Evolutionary conservation across 441 rosid genomes (phyloP).

Genomic region (Brassica hybrid): DNA sequence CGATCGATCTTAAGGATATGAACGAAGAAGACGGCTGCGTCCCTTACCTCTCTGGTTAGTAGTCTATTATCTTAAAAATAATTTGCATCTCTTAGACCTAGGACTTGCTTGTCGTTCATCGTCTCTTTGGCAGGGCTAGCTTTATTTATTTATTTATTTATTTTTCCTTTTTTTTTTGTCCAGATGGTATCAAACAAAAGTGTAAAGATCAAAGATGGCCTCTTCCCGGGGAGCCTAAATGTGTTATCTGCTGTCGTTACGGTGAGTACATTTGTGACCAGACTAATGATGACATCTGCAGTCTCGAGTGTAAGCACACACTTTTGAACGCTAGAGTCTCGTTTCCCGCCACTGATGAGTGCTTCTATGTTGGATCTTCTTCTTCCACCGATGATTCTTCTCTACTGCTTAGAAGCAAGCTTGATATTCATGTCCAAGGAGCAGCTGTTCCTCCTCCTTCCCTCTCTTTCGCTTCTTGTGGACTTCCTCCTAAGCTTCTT

Average conservation of each 20-base stretch:
- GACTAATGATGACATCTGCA: conserved; percentile 87
- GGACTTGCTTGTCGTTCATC: not conserved
- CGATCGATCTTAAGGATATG: not conserved
- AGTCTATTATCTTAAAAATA: not conserved
- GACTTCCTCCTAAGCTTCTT: conserved; percentile 65
- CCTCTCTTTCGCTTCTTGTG: conserved; percentile 67
- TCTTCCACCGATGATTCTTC: conserved; percentile 40
- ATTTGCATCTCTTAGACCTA: not conserved
- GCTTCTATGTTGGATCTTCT: conserved; percentile 64
- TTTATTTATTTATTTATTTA: not conserved
- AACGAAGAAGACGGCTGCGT: conserved; percentile 23
- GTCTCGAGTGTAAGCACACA: conserved; percentile 79
- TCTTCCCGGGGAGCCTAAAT: conserved; percentile 69
- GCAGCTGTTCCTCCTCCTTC: conserved; percentile 51
- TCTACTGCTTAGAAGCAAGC: conserved; percentile 63
- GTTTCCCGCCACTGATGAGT: conserved; percentile 72
- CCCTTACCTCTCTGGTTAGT: conserved; percentile 33
- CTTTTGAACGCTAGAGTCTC: conserved; percentile 40
- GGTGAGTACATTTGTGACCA: conserved; percentile 90
- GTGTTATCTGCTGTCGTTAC: conserved; percentile 78
- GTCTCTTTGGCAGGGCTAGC: too few species aligned
- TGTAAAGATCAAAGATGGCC: conserved; percentile 79
- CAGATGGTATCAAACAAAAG: conserved; percentile 61
- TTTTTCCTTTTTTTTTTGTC: not conserved
- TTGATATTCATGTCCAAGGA: conserved; percentile 74